Evolutionary conservation across 1,284 basidiomycete species (phyloP).

Genomic region (Psilocybe mexicana): DNA sequence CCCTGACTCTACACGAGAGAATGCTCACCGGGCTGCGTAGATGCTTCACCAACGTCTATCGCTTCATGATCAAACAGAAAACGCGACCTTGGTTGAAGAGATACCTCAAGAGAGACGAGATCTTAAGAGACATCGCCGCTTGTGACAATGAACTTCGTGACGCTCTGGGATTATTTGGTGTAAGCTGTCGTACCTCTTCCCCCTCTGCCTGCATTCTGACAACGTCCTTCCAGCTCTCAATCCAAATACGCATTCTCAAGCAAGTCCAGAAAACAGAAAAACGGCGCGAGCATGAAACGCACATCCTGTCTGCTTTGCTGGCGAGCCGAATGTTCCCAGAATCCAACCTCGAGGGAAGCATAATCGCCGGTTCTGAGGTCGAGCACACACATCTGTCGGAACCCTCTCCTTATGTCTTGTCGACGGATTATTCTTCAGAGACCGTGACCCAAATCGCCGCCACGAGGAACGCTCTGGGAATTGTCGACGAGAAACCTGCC

Average conservation of each 20-base stretch:
- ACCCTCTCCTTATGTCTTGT: slow-evolving; percentile 6
- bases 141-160: slow-evolving; percentile 49
- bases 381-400: slow-evolving; percentile 4
- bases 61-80: slow-evolving; percentile 59
- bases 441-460: slow-evolving; percentile 18
- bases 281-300: slow-evolving; percentile 32
- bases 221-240: slow-evolving; percentile 36
- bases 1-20: not conserved
- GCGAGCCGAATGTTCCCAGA: slow-evolving; percentile 17
- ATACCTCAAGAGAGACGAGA: slow-evolving; percentile 76
- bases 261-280: slow-evolving; percentile 46
- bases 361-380: slow-evolving; percentile 12
- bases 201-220: slow-evolving; percentile 6
- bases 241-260: slow-evolving; percentile 63
- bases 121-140: slow-evolving; percentile 33
- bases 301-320: slow-evolving; percentile 26
- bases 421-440: slow-evolving; percentile 11
- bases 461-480: slow-evolving; percentile 23
- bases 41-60: slow-evolving; percentile 46
- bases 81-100: slow-evolving; percentile 76
- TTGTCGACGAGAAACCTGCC: slow-evolving; percentile 21
- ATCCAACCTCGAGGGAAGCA: slow-evolving; percentile 7
- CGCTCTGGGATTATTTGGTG: slow-evolving; percentile 56
- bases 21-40: slow-evolving; percentile 22
- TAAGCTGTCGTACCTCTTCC: slow-evolving; percentile 32